These are phyloP conservation scores for Cryphonectria japonica DNA, from an alignment of 2,329 filamentous ascomycete species.

Conservation along the genomic window DNA sequence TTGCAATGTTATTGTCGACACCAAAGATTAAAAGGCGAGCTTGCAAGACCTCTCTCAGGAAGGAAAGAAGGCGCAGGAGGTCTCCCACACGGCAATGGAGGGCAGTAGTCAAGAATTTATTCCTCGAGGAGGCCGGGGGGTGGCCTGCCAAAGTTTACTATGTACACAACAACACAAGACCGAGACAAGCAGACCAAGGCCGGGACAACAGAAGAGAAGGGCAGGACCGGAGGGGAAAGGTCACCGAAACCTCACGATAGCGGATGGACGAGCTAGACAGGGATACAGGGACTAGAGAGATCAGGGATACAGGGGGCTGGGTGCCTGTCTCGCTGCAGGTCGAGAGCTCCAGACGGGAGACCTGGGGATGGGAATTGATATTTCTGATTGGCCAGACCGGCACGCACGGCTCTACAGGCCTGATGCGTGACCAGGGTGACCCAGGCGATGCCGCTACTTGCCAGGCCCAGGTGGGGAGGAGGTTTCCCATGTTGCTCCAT, in stretches of 20 bases:
- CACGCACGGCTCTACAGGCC: constrained; percentile 12
- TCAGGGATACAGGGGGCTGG: constrained; percentile 5
- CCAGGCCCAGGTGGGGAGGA: constrained; percentile 5
- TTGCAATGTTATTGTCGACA: not conserved
- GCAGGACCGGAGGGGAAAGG: constrained; percentile 11
- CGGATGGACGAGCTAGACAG: constrained; percentile 5
- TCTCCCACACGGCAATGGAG: not conserved
- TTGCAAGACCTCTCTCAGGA: constrained; percentile 18
- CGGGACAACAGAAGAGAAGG: constrained; percentile 6
- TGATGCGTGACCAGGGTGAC: not conserved
- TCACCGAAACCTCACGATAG: constrained; percentile 16
- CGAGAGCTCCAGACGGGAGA: constrained; percentile 6
- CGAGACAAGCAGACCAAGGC: constrained; percentile 5
- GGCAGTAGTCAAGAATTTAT: constrained; percentile 10
- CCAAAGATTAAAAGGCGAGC: not conserved
- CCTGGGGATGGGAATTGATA: constrained; percentile 10
- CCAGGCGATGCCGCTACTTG: not conserved
- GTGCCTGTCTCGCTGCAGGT: not conserved
- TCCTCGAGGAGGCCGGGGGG: not conserved
- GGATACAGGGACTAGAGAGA: not conserved
- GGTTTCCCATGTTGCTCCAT: not conserved
- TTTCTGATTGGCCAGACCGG: constrained; percentile 5
- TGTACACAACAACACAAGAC: constrained; percentile 5
- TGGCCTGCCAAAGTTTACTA: not conserved
- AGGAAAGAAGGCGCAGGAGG: constrained; percentile 22